Conservation (phyloP, 768 basidiomycete genomes). For the Calvatia gigantea region DNA sequence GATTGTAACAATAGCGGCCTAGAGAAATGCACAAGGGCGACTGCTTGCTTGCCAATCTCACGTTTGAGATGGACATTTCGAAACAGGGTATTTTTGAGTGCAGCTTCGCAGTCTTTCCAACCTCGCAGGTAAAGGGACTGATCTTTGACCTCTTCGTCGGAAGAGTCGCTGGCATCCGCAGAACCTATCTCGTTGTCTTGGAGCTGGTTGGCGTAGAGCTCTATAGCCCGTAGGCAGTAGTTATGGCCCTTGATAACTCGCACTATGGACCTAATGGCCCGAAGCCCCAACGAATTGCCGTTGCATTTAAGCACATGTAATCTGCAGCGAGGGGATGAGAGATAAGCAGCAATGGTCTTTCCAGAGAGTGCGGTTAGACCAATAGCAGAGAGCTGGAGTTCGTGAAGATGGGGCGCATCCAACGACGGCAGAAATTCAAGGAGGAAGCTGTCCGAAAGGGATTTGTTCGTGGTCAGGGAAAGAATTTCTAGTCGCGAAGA, state of each 20-base stretch:
- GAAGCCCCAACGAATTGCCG: slow-evolving; percentile 49
- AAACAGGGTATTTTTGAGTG: slow-evolving; percentile 29
- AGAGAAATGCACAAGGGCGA: slow-evolving; percentile 46
- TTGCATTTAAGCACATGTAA: slow-evolving; percentile 50
- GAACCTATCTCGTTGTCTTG: slow-evolving; percentile 18
- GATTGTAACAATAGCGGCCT: slow-evolving; percentile 47
- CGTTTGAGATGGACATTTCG: slow-evolving; percentile 42
- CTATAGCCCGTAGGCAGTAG: slow-evolving; percentile 43
- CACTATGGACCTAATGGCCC: slow-evolving; percentile 42
- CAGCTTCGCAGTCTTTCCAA: slow-evolving; percentile 34
- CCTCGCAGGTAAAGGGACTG: slow-evolving; percentile 10
- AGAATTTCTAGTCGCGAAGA: slow-evolving; percentile 48
- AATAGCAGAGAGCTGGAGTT: slow-evolving; percentile 53
- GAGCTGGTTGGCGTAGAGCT: slow-evolving; percentile 46
- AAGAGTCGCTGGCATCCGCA: slow-evolving; percentile 15
- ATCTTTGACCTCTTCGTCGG: slow-evolving; percentile 25
- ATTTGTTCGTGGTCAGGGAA: slow-evolving; percentile 45
- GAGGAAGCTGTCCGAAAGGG: slow-evolving; percentile 49
- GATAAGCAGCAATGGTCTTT: slow-evolving; percentile 41
- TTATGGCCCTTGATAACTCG: slow-evolving; percentile 42
- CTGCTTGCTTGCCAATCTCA: slow-evolving; percentile 40
- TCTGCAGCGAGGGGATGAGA: slow-evolving; percentile 47
- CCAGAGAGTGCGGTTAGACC: slow-evolving; percentile 40
- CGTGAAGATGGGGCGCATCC: slow-evolving; percentile 42
- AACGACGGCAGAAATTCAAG: slow-evolving; percentile 47